A percentile compares a stretch with the other conserved stretches of the same genome.
These are phyloP conservation scores for Taphrina flavorubra DNA, from an alignment of 1,139 yeast species.

Conservation along the genomic window DNA sequence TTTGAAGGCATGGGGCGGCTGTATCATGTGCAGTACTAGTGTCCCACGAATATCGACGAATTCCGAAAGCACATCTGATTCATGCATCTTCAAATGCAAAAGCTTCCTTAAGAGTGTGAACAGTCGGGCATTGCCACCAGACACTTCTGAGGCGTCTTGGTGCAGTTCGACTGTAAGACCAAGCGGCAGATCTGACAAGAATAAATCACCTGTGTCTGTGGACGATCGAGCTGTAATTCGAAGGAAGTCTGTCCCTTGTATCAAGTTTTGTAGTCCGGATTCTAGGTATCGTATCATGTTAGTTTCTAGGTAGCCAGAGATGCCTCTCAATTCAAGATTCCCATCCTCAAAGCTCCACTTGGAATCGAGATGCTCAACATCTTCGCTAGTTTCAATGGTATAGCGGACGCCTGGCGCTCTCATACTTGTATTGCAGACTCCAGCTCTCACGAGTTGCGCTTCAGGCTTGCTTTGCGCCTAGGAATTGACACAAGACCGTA, in stretches of 20 bases:
- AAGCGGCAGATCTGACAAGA: conserved; percentile 15
- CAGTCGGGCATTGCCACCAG: not conserved
- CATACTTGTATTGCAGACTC: not conserved
- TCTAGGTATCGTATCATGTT: conserved; percentile 1
- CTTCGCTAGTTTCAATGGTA: conserved; percentile 19
- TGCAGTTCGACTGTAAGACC: conserved; percentile 26
- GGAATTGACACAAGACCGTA: no score
- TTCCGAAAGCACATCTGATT: not conserved
- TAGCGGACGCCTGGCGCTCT: conserved; percentile 6
- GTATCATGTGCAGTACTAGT: not conserved
- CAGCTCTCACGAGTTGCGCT: not conserved
- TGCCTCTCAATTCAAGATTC: not conserved
- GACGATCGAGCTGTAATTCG: not conserved
- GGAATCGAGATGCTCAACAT: conserved; percentile 3
- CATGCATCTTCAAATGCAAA: not conserved
- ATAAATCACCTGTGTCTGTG: conserved; percentile 16
- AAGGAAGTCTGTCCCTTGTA: not conserved
- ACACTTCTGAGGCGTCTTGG: not conserved
- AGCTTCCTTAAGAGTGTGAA: not conserved
- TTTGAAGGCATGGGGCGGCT: not conserved
- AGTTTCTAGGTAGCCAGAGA: conserved; percentile 18
- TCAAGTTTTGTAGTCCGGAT: not conserved
- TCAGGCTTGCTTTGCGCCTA: no score
- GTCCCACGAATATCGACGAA: not conserved
- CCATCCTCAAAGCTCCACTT: conserved; percentile 20